These are phyloP conservation scores for Peronospora destructor DNA, from an alignment of 352 stramenopile genomes.

Conservation along the genomic window DNA sequence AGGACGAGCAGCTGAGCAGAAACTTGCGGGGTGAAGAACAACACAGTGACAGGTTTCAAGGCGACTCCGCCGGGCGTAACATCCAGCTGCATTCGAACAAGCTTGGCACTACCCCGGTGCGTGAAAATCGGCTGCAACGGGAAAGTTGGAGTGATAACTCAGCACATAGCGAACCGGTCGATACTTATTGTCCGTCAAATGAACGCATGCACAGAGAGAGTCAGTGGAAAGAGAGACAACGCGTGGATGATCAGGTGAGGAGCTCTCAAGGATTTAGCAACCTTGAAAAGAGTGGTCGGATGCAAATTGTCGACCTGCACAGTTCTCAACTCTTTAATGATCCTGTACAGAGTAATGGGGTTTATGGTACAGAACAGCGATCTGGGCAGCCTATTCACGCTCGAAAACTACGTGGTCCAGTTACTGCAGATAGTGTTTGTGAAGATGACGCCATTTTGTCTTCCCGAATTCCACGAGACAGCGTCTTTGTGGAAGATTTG, in stretches of 20 bases:
- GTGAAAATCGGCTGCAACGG: slow-evolving; percentile 14
- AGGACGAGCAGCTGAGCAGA: slow-evolving; percentile 14
- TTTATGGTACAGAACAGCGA: slow-evolving; percentile 1
- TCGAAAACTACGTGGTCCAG: slow-evolving; percentile 18
- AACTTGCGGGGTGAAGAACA: slow-evolving; percentile 6
- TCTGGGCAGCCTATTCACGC: slow-evolving; percentile 12
- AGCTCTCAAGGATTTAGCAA: slow-evolving; percentile 9
- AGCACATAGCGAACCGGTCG: slow-evolving; percentile 15
- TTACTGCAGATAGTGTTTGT: slow-evolving; percentile 34
- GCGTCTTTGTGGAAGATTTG: slow-evolving; percentile 30
- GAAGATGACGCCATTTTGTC: slow-evolving; percentile 41
- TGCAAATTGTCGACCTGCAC: slow-evolving; percentile 7
- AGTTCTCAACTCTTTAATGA: slow-evolving; percentile 11
- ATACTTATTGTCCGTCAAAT: slow-evolving; percentile 12
- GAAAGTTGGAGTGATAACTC: slow-evolving; percentile 16
- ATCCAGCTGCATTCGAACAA: slow-evolving; percentile 16
- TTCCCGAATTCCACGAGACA: slow-evolving; percentile 37
- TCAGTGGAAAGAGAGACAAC: slow-evolving; percentile 12
- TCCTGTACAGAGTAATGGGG: slow-evolving; percentile 11
- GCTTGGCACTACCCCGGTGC: slow-evolving; percentile 12
- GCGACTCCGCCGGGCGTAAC: slow-evolving; percentile 9
- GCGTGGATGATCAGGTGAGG: slow-evolving; percentile 3
- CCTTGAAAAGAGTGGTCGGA: slow-evolving; percentile 6
- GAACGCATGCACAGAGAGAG: slow-evolving; percentile 14
- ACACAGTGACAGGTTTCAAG: slow-evolving; percentile 14